These are phyloP conservation scores for Colletotrichum nymphaeae DNA, from an alignment of 2,329 filamentous ascomycete genomes.

Conservation along the genomic window DNA sequence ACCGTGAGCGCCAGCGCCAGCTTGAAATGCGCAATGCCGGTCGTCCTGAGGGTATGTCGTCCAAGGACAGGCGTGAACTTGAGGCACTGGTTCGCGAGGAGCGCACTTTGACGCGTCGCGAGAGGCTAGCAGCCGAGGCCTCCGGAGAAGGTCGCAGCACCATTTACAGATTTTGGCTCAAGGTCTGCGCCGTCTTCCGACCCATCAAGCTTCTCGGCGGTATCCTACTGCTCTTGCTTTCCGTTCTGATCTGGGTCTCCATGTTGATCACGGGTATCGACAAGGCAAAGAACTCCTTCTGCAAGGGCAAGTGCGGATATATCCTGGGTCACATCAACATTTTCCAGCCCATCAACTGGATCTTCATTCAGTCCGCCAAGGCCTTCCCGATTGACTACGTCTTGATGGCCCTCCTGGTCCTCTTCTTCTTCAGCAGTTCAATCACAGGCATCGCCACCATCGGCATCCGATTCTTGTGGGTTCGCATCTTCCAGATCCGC, in stretches of 20 bases:
- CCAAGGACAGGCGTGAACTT: slow-evolving; percentile 89
- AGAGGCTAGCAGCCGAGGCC: slow-evolving; percentile 86
- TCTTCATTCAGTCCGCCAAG: slow-evolving; percentile 83
- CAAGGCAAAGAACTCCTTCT: slow-evolving; percentile 95
- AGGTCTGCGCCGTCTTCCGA: slow-evolving; percentile 82
- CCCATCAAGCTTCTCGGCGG: slow-evolving; percentile 91
- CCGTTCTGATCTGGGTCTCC: slow-evolving; percentile 83
- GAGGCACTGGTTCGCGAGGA: slow-evolving; percentile 91
- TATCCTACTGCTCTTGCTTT: slow-evolving; percentile 78
- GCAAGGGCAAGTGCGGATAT: slow-evolving; percentile 91
- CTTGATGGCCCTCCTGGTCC: slow-evolving; percentile 84
- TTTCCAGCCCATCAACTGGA: slow-evolving; percentile 94
- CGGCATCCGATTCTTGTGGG: slow-evolving; percentile 96
- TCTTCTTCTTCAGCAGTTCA: slow-evolving; percentile 90
- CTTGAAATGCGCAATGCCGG: slow-evolving; percentile 87
- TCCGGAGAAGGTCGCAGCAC: slow-evolving; percentile 81
- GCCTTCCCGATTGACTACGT: slow-evolving; percentile 94
- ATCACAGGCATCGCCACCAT: slow-evolving; percentile 87
- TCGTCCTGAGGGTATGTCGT: slow-evolving; percentile 77
- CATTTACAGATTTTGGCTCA: slow-evolving; percentile 82
- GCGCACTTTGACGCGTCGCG: slow-evolving; percentile 88
- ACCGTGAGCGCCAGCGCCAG: slow-evolving; percentile 91
- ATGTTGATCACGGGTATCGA: slow-evolving; percentile 97
- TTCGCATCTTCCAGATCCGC: slow-evolving; percentile 90
- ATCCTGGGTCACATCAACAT: slow-evolving; percentile 88